Percentiles rank a stretch among this genome's conserved stretches.
These are phyloP conservation scores for Hypoxylon fuscum DNA, from an alignment of 495 filamentous ascomycete genomes.

Conservation along the genomic window DNA sequence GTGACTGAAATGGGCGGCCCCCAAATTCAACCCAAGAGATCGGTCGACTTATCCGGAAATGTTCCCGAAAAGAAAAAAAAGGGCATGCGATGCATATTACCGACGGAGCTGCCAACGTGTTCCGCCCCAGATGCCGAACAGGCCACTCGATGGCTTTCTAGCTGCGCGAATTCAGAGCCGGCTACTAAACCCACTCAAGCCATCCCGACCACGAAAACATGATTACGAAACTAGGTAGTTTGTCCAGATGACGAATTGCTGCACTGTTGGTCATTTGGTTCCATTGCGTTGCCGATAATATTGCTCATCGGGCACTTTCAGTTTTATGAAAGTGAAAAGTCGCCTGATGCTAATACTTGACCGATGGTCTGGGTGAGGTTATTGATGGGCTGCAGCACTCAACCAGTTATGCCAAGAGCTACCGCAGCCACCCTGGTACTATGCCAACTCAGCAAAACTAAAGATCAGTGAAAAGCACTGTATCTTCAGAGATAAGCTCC, in stretches of 20 bases:
- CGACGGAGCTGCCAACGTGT: slow-evolving; percentile 1
- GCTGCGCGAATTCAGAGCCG: slow-evolving; percentile 9
- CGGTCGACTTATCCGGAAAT: slow-evolving; percentile 1
- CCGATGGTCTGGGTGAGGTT: slow-evolving; percentile 23
- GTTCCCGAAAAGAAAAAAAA: background rate
- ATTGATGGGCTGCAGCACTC: slow-evolving; percentile 25
- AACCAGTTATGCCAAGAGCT: slow-evolving; percentile 28
- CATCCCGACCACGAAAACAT: slow-evolving; percentile 10
- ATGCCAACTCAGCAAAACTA: slow-evolving; percentile 39
- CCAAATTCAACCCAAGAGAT: background rate
- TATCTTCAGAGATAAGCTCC: slow-evolving; percentile 31
- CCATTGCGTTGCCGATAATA: slow-evolving; percentile 13
- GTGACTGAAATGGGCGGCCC: slow-evolving; percentile 7
- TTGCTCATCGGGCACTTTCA: slow-evolving; percentile 4
- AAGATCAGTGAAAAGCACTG: slow-evolving; percentile 11
- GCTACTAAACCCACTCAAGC: slow-evolving; percentile 1
- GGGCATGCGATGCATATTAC: slow-evolving; percentile 16
- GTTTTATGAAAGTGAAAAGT: slow-evolving; percentile 5
- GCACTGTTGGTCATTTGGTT: slow-evolving; percentile 16
- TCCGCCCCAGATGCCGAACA: background rate
- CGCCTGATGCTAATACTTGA: slow-evolving; percentile 17
- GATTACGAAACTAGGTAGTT: slow-evolving; percentile 18
- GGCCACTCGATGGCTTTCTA: background rate
- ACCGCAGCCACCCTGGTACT: slow-evolving; percentile 26
- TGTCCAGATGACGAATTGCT: slow-evolving; percentile 18